These are phyloP conservation scores for Mycena galericulata DNA, from an alignment of 768 basidiomycete species.

Conservation along the genomic window DNA sequence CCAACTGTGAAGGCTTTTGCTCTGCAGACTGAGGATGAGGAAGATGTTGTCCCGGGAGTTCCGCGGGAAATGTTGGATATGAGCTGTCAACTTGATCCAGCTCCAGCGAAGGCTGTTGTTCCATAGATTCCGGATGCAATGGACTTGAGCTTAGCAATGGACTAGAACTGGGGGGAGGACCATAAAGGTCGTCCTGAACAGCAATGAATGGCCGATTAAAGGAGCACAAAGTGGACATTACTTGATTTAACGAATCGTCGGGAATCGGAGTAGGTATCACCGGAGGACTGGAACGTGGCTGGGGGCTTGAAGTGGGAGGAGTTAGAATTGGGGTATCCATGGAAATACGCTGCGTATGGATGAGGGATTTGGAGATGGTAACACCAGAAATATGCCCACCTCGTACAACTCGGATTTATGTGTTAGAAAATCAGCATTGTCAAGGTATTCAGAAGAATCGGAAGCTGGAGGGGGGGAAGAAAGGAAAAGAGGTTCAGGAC, in stretches of 20 bases:
- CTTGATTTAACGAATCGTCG: slow-evolving; percentile 11
- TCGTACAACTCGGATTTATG: not conserved
- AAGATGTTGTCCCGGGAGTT: no score
- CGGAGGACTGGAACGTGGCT: slow-evolving; percentile 57
- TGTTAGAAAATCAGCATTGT: not conserved
- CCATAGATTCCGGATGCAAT: slow-evolving; percentile 7
- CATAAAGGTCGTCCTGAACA: not conserved
- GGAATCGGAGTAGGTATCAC: slow-evolving; percentile 44
- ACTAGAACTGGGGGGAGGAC: slow-evolving; percentile 27
- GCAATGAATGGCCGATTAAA: not conserved
- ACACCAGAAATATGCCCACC: not conserved
- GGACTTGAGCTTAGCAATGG: slow-evolving; percentile 29
- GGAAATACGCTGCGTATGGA: not conserved
- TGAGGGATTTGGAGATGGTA: not conserved
- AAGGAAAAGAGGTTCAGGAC: slow-evolving; percentile 58
- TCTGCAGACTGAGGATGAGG: no score
- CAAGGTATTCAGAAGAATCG: slow-evolving; percentile 17
- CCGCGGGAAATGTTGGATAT: not conserved
- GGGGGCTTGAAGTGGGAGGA: slow-evolving; percentile 62
- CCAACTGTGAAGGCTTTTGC: not conserved
- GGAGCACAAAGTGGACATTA: not conserved
- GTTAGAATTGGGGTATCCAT: slow-evolving; percentile 36
- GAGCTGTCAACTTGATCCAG: not conserved
- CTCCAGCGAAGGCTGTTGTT: not conserved
- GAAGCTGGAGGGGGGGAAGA: slow-evolving; percentile 44